phyloP scores from a whole-genome alignment of 2,329 filamentous ascomycete species.

The Apiospora hydei region DNA sequence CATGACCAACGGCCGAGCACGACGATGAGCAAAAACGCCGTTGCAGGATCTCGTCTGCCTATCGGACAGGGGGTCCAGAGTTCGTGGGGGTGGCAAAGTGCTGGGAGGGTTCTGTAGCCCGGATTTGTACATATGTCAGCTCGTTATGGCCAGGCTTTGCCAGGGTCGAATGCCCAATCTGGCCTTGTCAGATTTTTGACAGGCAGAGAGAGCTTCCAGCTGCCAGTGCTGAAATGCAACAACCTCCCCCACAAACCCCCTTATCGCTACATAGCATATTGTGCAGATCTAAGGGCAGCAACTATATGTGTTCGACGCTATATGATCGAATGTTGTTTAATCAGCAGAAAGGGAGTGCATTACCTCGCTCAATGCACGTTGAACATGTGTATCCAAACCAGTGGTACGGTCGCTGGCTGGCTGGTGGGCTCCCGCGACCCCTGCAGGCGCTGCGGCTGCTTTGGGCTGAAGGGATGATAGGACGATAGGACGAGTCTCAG shows the following conservation, averaged over 20 bases:
- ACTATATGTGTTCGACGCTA: background rate
- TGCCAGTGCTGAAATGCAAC: background rate
- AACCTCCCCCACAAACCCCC: background rate
- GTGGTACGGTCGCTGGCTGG: background rate
- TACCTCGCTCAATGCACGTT: background rate
- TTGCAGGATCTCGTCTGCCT: constrained; percentile 7
- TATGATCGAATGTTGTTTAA: background rate
- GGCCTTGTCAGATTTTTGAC: background rate
- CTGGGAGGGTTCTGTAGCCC: background rate
- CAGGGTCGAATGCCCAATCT: background rate
- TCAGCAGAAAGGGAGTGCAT: background rate
- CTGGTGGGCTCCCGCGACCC: background rate
- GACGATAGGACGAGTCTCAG: background rate
- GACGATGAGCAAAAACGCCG: background rate
- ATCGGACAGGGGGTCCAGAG: background rate
- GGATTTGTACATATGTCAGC: background rate
- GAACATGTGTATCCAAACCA: background rate
- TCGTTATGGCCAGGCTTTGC: background rate
- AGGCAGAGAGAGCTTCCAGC: background rate
- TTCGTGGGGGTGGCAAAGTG: constrained; percentile 8
- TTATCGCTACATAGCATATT: background rate
- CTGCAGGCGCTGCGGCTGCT: background rate
- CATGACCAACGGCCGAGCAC: background rate
- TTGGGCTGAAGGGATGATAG: background rate
- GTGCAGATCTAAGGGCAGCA: background rate